Conservation (phyloP, 306 rosid species). For the Medicago ruthenica region DNA sequence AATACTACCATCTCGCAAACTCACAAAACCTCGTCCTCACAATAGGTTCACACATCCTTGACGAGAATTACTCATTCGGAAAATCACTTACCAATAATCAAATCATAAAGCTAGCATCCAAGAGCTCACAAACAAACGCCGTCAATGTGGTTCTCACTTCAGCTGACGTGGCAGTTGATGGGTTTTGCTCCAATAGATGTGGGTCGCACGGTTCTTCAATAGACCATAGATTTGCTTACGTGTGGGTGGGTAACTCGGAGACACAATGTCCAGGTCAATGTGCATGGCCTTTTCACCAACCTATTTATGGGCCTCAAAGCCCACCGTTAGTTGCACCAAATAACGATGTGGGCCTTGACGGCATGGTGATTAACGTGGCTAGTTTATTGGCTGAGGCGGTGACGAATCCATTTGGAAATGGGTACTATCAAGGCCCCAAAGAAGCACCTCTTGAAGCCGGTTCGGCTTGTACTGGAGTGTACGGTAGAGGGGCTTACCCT, state of each 20-base stretch:
- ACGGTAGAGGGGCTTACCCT: constrained; percentile 67
- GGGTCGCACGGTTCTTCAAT: constrained; percentile 57
- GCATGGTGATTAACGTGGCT: constrained; percentile 65
- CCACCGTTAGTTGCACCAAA: constrained; percentile 65
- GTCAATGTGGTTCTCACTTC: constrained; percentile 66
- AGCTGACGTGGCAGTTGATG: constrained; percentile 56
- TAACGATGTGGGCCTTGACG: constrained; percentile 77
- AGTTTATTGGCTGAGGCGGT: constrained; percentile 60
- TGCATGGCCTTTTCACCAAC: constrained; percentile 75
- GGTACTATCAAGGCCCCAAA: constrained; percentile 67
- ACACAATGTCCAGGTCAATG: constrained; percentile 74
- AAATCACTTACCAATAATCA: constrained; percentile 57
- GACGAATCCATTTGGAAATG: constrained; percentile 67
- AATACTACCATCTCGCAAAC: constrained; percentile 51
- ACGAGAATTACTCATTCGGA: constrained; percentile 50
- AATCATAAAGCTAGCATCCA: constrained; percentile 53
- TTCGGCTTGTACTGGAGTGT: constrained; percentile 66
- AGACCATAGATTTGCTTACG: constrained; percentile 45
- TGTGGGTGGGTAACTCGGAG: constrained; percentile 76
- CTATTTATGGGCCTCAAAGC: constrained; percentile 64
- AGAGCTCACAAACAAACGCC: constrained; percentile 45
- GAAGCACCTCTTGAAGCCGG: constrained; percentile 74
- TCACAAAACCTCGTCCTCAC: constrained; percentile 41
- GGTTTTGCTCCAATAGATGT: constrained; percentile 64
- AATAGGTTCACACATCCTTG: constrained; percentile 52